A percentile compares a stretch with the other conserved stretches of the same genome.
These are phyloP conservation scores for Mycena vitilis DNA, from an alignment of 768 basidiomycete genomes.

Conservation along the genomic window DNA sequence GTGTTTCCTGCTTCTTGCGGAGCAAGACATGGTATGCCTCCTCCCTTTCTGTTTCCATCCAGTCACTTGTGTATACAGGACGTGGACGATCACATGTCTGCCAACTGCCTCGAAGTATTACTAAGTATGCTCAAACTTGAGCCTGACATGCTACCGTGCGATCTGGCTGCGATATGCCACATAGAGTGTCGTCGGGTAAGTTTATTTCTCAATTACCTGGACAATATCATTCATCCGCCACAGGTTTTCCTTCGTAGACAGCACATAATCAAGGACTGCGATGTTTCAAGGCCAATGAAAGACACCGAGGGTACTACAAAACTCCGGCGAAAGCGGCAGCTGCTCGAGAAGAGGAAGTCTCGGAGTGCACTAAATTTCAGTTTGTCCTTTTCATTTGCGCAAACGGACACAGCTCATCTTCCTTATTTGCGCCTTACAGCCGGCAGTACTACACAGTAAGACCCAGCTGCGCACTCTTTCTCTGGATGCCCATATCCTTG, in stretches of 20 bases:
- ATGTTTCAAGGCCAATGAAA: no score
- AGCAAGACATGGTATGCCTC: slow-evolving; percentile 16
- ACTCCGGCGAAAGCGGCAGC: no score
- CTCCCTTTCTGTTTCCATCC: no score
- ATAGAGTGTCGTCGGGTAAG: slow-evolving; percentile 61
- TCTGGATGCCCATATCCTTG: not conserved
- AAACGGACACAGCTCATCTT: no score
- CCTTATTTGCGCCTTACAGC: not conserved
- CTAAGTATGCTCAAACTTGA: slow-evolving; percentile 49
- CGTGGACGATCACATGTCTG: no score
- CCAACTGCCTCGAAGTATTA: no score
- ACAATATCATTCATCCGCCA: slow-evolving; percentile 27
- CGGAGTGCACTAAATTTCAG: no score
- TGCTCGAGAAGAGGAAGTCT: no score
- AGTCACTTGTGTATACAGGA: no score
- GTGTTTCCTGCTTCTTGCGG: slow-evolving; percentile 37
- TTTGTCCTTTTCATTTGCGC: no score
- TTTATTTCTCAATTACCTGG: slow-evolving; percentile 35
- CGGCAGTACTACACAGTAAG: not conserved
- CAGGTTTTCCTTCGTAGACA: slow-evolving; percentile 33
- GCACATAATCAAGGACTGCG: not conserved
- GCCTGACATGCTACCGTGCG: slow-evolving; percentile 62
- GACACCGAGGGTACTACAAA: no score
- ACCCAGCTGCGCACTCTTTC: not conserved
- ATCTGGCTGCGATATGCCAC: slow-evolving; percentile 59